A percentile compares a stretch with the other conserved stretches of the same genome.
Conservation (phyloP, 2,329 filamentous ascomycete species). For the Cordyceps farinosa region DNA sequence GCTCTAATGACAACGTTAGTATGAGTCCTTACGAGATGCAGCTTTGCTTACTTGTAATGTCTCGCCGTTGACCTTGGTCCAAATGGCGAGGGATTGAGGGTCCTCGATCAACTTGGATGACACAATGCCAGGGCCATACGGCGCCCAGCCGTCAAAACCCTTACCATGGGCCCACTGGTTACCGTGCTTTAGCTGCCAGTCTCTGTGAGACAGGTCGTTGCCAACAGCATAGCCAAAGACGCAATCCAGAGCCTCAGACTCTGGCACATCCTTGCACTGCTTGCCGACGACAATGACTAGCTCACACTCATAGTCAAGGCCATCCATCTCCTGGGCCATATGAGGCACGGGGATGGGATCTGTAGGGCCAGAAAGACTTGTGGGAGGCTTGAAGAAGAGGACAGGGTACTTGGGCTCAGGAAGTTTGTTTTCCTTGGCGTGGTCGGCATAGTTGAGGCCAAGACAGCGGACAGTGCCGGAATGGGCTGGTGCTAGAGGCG, state of each 20-base stretch:
- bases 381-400: constrained; percentile 63
- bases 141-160: constrained; percentile 73
- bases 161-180: constrained; percentile 72
- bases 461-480: constrained; percentile 66
- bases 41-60: constrained; percentile 44
- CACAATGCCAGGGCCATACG: constrained; percentile 69
- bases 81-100: constrained; percentile 54
- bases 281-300: constrained; percentile 71
- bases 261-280: constrained; percentile 60
- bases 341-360: constrained; percentile 64
- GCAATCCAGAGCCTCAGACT: constrained; percentile 63
- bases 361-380: constrained; percentile 60
- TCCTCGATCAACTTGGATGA: constrained; percentile 51
- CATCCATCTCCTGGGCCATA: constrained; percentile 62
- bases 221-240: constrained; percentile 72
- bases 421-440: constrained; percentile 67
- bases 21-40: rapidly evolving
- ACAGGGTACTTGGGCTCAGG: constrained; percentile 68
- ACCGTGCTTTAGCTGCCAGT: constrained; percentile 68
- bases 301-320: constrained; percentile 78
- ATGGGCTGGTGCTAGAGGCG: constrained; percentile 60
- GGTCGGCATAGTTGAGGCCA: constrained; percentile 68
- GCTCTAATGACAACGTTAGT: constrained; percentile 32
- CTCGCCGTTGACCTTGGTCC: constrained; percentile 57
- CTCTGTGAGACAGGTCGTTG: constrained; percentile 77